A percentile compares a stretch with the other conserved stretches of the same genome.
phyloP scores from a whole-genome alignment of 768 basidiomycete species.

The Amanita exitialis region DNA sequence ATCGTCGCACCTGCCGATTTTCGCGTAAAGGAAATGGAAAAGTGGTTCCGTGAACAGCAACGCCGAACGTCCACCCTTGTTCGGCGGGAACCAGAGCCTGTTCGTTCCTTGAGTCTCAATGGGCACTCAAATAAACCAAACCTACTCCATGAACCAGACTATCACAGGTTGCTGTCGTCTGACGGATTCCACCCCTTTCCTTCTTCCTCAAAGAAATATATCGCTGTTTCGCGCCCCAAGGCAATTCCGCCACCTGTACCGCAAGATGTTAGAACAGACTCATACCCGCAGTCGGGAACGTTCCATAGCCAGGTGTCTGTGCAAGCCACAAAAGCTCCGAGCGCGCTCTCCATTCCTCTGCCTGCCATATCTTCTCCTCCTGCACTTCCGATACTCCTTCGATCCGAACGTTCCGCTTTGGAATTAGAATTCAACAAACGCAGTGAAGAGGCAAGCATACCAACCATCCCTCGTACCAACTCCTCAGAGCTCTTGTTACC shows the following conservation, averaged over 20 bases:
- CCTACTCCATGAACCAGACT: not conserved
- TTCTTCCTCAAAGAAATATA: not conserved
- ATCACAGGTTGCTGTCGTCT: not conserved
- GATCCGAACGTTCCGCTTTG: constrained; percentile 22
- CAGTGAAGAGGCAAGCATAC: not conserved
- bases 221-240: not conserved
- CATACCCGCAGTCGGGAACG: not conserved
- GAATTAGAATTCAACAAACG: constrained; percentile 13
- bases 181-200: constrained; percentile 1
- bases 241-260: not conserved
- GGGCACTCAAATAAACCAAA: not conserved
- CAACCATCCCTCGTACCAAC: constrained; percentile 1
- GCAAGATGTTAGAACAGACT: not conserved
- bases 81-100: not conserved
- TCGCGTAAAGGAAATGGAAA: constrained; percentile 70
- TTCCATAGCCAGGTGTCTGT: constrained; percentile 10
- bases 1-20: constrained; percentile 64
- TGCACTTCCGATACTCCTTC: constrained; percentile 30
- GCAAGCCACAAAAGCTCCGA: constrained; percentile 10
- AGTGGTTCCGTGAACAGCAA: constrained; percentile 57
- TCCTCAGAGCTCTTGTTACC: not conserved
- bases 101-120: not conserved
- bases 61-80: constrained; percentile 12
- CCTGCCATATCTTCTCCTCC: constrained; percentile 24
- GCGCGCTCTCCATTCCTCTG: constrained; percentile 9